A percentile compares a stretch with the other conserved stretches of the same genome.
Conservation (phyloP, 2,329 filamentous ascomycete species). For the Colletotrichum sp. region DNA sequence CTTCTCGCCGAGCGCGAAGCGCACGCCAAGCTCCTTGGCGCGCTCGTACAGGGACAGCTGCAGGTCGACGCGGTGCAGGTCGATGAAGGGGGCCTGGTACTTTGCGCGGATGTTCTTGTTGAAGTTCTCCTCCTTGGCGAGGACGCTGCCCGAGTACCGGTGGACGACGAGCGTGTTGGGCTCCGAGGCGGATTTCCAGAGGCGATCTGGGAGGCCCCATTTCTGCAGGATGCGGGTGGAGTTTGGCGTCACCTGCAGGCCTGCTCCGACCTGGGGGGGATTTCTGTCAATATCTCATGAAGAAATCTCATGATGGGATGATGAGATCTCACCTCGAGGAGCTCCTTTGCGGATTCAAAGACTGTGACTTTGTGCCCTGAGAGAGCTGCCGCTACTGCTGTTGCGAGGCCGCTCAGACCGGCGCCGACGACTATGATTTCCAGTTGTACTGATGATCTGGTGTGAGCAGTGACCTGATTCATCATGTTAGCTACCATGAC, state of each 20-base stretch:
- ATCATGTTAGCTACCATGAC: not conserved
- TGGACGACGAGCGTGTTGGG: constrained; percentile 56
- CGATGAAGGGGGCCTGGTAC: constrained; percentile 63
- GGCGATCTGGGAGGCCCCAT: constrained; percentile 52
- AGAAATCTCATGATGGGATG: not conserved
- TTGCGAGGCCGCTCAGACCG: constrained; percentile 46
- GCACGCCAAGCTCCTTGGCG: constrained; percentile 58
- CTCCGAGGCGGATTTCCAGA: constrained; percentile 42
- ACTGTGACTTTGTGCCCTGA: constrained; percentile 45
- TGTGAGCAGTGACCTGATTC: not conserved
- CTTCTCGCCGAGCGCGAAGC: constrained; percentile 51
- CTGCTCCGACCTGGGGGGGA: constrained; percentile 51
- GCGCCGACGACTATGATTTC: constrained; percentile 47
- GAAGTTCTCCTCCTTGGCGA: constrained; percentile 58
- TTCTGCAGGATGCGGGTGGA: constrained; percentile 52
- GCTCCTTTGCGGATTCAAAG: constrained; percentile 43
- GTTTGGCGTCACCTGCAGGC: constrained; percentile 59
- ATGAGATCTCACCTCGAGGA: constrained; percentile 36
- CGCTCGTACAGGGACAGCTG: constrained; percentile 57
- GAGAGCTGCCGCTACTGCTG: constrained; percentile 39
- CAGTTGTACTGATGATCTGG: constrained; percentile 22
- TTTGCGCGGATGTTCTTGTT: constrained; percentile 55
- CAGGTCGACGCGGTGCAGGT: constrained; percentile 67
- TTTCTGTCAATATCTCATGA: not conserved
- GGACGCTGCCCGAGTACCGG: constrained; percentile 54